A percentile compares a stretch with the other conserved stretches of the same genome.
These are phyloP conservation scores for Blastocystis hominis DNA, from an alignment of 352 stramenopile genomes.

Conservation along the genomic window DNA sequence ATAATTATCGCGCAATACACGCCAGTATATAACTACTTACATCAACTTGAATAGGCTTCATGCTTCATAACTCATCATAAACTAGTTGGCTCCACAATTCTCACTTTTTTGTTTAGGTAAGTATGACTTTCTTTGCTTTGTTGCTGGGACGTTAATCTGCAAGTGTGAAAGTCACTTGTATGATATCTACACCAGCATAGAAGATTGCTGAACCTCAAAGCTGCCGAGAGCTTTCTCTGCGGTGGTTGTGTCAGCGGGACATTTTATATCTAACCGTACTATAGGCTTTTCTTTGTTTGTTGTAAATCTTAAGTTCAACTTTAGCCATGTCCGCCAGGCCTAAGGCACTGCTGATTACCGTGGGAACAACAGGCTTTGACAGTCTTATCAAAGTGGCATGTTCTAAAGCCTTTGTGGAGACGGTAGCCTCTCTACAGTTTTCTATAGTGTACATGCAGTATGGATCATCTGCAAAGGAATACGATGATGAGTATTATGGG, in stretches of 20 bases:
- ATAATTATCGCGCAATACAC: too few species aligned
- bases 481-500: neutral
- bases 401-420: neutral
- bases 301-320: too few species aligned
- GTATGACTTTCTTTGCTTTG: neutral
- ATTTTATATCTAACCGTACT: neutral
- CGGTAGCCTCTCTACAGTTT: neutral
- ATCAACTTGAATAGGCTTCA: too few species aligned
- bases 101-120: neutral
- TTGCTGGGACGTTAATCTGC: neutral
- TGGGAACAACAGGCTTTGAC: conserved; percentile 48
- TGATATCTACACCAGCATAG: neutral
- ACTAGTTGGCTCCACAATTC: too few species aligned
- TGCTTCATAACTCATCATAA: too few species aligned
- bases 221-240: neutral
- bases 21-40: too few species aligned
- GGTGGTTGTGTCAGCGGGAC: neutral
- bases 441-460: neutral
- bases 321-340: neutral
- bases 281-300: neutral
- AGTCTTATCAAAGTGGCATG: conserved; percentile 1
- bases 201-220: neutral
- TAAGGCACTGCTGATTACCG: conserved; percentile 21
- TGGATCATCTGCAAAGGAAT: neutral
- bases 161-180: neutral